Base-by-base conservation (phyloP, 495 filamentous ascomycete species). In the Penicillium paradoxum region DNA sequence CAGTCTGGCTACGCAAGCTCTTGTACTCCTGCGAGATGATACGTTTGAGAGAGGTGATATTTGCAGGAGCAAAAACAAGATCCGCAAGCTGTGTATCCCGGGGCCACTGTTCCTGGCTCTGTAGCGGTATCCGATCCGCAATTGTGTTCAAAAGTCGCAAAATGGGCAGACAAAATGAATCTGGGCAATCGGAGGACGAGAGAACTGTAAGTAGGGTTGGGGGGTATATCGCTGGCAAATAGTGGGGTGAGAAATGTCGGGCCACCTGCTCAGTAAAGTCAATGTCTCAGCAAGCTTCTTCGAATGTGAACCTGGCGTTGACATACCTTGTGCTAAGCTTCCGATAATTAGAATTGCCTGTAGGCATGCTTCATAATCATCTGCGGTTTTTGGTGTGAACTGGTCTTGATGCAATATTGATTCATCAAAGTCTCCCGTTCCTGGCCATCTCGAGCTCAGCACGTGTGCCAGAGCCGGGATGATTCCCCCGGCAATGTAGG, bases 261-360 rank as follows among this genome's bases (percentile, higher is more conserved):
- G 25, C 93, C 92, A 62, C 89, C 91, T 96, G 64, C 51, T 58
- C 22, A 51, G 15, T n/a, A 27, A 37, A 67, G 51, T 27, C 52
- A 67, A 15, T 32, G 10, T 30, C 22, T 44, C 34, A 8, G n/a
- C n/a, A 37, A 18, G n/a, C n/a, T n/a, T 49, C 40, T 38, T 36
- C 11, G 27, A 9, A 41, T 5, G 8, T 11, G 17, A 30, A 30
- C 29, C 21, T 13, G 6, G 6, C 24, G 1, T 25, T 33, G 14
- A 64, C 70, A 66, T 76, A 93, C 92, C 93, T 72, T 87, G 83
- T 37, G 89, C 89, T 57, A 98, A 74, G 66, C 88, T 96, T 24
- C 85, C 87, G 21, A 95, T 70, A 24, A 96, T 78, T 50, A 92
- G 80, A 49, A 91, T 80, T 27, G 88, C 85, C 73, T 95, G 90